These are phyloP conservation scores for Candida endomychidarum DNA, from an alignment of 805 yeast species.

Conservation along the genomic window DNA sequence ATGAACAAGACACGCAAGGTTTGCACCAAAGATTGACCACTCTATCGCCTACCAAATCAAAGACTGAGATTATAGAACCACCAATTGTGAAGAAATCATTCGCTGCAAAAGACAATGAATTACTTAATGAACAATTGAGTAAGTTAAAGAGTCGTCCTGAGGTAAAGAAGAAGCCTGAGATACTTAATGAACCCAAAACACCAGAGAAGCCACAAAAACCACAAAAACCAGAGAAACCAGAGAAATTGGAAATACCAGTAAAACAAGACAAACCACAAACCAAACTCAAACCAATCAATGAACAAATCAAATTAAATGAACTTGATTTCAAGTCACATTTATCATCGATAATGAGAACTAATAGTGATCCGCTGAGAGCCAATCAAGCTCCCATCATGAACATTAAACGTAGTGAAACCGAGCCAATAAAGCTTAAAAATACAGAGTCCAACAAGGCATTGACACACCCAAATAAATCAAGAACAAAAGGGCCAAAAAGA, in stretches of 20 bases:
- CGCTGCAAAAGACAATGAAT: constrained; percentile 20
- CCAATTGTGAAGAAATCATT: too few relatives aligned
- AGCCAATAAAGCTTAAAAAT: constrained; percentile 9
- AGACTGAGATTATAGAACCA: constrained; percentile 21
- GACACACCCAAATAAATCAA: constrained; percentile 44
- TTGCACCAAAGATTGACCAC: constrained; percentile 12
- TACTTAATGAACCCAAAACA: constrained; percentile 6
- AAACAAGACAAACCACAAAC: constrained; percentile 1
- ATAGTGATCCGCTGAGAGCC: constrained; percentile 23
- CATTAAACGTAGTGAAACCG: constrained; percentile 5
- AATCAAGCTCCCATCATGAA: constrained; percentile 5
- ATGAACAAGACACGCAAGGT: constrained; percentile 5
- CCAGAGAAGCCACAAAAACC: background rate
- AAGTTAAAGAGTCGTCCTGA: constrained; percentile 19
- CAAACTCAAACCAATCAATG: constrained; percentile 1
- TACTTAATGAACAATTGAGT: constrained; percentile 24
- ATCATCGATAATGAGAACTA: constrained; percentile 28
- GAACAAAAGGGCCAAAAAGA: constrained; percentile 55
- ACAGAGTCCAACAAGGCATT: constrained; percentile 26
- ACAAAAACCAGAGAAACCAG: background rate
- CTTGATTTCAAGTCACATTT: constrained; percentile 22
- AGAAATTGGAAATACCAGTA: constrained; percentile 12
- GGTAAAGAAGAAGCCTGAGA: constrained; percentile 10
- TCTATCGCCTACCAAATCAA: constrained; percentile 4
- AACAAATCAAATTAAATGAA: constrained; percentile 9